Percentiles rank a stretch among this genome's conserved stretches.
phyloP scores from a whole-genome alignment of 2,329 filamentous ascomycete species.

The Claviceps sp. region DNA sequence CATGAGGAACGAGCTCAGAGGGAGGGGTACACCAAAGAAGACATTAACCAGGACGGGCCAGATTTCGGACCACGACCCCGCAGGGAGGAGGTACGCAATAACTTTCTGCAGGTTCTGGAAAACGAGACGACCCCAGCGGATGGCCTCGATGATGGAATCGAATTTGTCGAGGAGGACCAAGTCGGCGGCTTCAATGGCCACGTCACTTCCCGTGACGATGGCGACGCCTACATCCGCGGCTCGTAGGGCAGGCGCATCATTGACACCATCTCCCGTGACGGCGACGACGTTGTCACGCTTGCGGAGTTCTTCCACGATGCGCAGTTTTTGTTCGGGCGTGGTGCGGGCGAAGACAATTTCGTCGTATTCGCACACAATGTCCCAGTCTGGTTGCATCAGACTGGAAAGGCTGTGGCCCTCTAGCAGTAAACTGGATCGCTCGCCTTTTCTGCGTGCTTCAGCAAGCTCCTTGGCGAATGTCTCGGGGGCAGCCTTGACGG shows the following conservation, averaged over 20 bases:
- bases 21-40: conserved; percentile 39
- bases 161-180: conserved; percentile 60
- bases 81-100: conserved; percentile 33
- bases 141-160: conserved; percentile 55
- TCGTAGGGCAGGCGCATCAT: conserved; percentile 52
- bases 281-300: conserved; percentile 45
- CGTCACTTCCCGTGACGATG: conserved; percentile 50
- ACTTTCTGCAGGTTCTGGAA: conserved; percentile 30
- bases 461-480: conserved; percentile 9
- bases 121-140: conserved; percentile 29
- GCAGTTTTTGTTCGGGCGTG: conserved; percentile 56
- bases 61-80: conserved; percentile 42
- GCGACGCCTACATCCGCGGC: conserved; percentile 58
- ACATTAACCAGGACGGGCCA: conserved; percentile 44
- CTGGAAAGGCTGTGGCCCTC: conserved; percentile 47
- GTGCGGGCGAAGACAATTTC: conserved; percentile 56
- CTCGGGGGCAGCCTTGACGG: conserved; percentile 9
- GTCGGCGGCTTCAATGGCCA: conserved; percentile 51
- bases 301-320: conserved; percentile 58
- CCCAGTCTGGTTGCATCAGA: conserved; percentile 35
- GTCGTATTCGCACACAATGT: conserved; percentile 33
- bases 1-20: conserved; percentile 40
- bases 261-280: conserved; percentile 63
- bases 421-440: conserved; percentile 16
- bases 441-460: conserved; percentile 10